Conservation (phyloP, 2,329 filamentous ascomycete species). For the Pseudopyrenochaeta lycopersici region DNA sequence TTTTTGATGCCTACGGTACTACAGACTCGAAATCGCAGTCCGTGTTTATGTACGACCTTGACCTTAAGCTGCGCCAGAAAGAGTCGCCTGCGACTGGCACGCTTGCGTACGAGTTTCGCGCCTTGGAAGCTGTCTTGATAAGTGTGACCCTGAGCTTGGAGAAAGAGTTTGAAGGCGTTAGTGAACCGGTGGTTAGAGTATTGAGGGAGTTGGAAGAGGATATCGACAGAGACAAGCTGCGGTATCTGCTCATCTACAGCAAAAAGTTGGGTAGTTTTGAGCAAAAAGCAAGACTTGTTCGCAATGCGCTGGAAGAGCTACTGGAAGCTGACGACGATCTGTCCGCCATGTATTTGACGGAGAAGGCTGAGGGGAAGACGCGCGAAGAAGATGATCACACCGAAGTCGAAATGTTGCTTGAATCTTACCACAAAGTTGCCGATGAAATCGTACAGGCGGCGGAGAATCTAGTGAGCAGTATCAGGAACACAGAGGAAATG, state of each 20-base stretch:
- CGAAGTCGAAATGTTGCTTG: slow-evolving; percentile 94
- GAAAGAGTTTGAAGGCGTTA: slow-evolving; percentile 91
- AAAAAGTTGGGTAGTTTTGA: slow-evolving; percentile 97
- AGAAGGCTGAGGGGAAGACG: slow-evolving; percentile 78
- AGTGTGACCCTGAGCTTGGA: slow-evolving; percentile 92
- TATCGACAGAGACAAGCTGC: slow-evolving; percentile 92
- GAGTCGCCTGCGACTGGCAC: slow-evolving; percentile 59
- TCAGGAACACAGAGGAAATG: slow-evolving; percentile 99
- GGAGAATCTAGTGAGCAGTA: slow-evolving; percentile 90
- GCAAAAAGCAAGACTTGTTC: slow-evolving; percentile 92
- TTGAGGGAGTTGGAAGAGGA: slow-evolving; percentile 93
- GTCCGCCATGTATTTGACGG: slow-evolving; percentile 92
- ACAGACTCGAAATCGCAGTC: slow-evolving; percentile 95
- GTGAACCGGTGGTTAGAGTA: slow-evolving; percentile 89
- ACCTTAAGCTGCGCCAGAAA: slow-evolving; percentile 89
- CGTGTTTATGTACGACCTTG: slow-evolving; percentile 96
- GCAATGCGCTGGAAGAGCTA: slow-evolving; percentile 93
- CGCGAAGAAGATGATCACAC: slow-evolving; percentile 88
- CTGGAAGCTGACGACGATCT: slow-evolving; percentile 96
- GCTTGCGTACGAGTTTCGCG: slow-evolving; percentile 94
- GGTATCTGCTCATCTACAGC: slow-evolving; percentile 89
- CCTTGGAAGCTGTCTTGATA: slow-evolving; percentile 92
- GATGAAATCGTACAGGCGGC: slow-evolving; percentile 98
- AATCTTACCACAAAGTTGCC: slow-evolving; percentile 97
- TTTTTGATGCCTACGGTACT: slow-evolving; percentile 96